Conservation (phyloP, 2,329 filamentous ascomycete genomes). For the Thermothelomyces thermophilus region DNA sequence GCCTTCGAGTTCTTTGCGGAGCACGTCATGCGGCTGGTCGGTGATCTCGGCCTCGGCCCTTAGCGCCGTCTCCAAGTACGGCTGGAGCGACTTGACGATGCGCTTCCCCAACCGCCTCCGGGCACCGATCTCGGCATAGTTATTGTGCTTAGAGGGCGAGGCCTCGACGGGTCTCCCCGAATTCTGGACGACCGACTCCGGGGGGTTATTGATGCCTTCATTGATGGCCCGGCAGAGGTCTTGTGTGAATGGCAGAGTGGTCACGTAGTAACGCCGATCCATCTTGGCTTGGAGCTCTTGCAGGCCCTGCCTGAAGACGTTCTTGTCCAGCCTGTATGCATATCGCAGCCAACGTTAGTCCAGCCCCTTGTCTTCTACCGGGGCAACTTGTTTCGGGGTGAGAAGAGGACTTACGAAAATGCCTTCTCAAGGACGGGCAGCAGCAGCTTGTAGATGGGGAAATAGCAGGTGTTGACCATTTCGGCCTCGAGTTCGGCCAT, state of each 20-base stretch:
- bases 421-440: slow-evolving; percentile 74
- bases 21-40: slow-evolving; percentile 60
- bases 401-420: slow-evolving; percentile 58
- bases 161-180: slow-evolving; percentile 37
- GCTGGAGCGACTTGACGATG: slow-evolving; percentile 77
- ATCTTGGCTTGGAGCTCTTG: slow-evolving; percentile 44
- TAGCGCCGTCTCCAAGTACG: slow-evolving; percentile 67
- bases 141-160: slow-evolving; percentile 45
- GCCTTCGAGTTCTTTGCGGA: slow-evolving; percentile 66
- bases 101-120: slow-evolving; percentile 80
- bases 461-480: slow-evolving; percentile 85
- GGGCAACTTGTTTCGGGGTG: too few relatives aligned
- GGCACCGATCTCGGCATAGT: slow-evolving; percentile 66
- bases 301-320: slow-evolving; percentile 50
- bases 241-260: slow-evolving; percentile 49
- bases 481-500: slow-evolving; percentile 68
- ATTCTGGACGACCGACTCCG: slow-evolving; percentile 25
- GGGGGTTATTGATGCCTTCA: slow-evolving; percentile 43
- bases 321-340: slow-evolving; percentile 58
- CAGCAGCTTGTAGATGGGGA: slow-evolving; percentile 73
- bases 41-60: slow-evolving; percentile 76
- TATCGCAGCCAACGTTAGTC: too few relatives aligned
- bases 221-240: slow-evolving; percentile 51
- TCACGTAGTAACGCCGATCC: slow-evolving; percentile 52
- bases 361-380: too few relatives aligned